Evolutionary conservation across 495 filamentous ascomycete species (phyloP).

Genomic region (Jackrogersella minutella): DNA sequence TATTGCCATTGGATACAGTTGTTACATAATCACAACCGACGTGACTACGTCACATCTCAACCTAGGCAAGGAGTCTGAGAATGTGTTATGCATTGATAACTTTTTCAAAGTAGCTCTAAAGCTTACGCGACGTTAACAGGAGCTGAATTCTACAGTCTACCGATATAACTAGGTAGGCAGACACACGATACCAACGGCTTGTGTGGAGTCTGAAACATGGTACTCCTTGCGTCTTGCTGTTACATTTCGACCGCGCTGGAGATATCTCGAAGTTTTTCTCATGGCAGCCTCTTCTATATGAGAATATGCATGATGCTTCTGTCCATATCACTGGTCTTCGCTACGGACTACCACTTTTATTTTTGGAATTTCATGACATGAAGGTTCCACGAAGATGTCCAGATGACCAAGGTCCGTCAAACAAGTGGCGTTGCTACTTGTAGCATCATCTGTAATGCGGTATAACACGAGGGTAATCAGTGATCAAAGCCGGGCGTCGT

Average conservation of each 20-base stretch:
- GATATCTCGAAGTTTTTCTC: neutral
- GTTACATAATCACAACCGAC: neutral
- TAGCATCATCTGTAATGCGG: neutral
- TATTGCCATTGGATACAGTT: neutral
- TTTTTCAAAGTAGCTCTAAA: constrained; percentile 7
- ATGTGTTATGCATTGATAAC: neutral
- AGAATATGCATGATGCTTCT: too few relatives aligned
- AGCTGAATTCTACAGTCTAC: constrained; percentile 1
- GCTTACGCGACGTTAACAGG: constrained; percentile 20
- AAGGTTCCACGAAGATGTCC: too few relatives aligned
- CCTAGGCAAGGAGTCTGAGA: neutral
- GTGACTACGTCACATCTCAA: neutral
- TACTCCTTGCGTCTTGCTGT: neutral
- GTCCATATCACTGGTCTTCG: too few relatives aligned
- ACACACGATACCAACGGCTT: neutral
- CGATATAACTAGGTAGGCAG: neutral
- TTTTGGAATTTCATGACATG: too few relatives aligned
- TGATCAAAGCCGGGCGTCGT: neutral
- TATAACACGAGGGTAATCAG: neutral
- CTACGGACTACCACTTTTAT: too few relatives aligned
- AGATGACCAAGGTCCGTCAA: too few relatives aligned
- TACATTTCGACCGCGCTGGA: neutral
- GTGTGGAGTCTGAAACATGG: neutral
- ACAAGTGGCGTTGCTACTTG: neutral
- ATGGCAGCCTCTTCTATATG: too few relatives aligned